phyloP scores from a whole-genome alignment of 2,329 filamentous ascomycete species.

The Arthroderma sp. region DNA sequence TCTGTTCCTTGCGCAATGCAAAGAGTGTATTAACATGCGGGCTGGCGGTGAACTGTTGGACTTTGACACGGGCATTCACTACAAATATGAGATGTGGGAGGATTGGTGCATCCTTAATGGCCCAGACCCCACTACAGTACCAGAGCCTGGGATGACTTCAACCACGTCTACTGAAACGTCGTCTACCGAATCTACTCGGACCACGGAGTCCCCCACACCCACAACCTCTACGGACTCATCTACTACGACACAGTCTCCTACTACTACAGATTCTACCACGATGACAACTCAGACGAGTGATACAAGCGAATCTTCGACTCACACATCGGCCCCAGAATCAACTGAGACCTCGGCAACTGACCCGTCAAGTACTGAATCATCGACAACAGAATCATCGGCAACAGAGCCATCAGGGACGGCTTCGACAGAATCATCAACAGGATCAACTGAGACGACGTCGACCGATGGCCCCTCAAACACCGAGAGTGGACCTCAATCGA shows the following conservation, averaged over 20 bases:
- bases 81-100: not conserved
- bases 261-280: not conserved
- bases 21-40: not conserved
- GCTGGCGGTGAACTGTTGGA: not conserved
- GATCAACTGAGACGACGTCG: not conserved
- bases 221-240: not conserved
- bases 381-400: not conserved
- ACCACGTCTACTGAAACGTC: not conserved
- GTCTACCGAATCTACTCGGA: not conserved
- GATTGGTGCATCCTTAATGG: not conserved
- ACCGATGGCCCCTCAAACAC: not conserved
- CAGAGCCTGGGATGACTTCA: slow-evolving; percentile 4
- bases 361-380: not conserved
- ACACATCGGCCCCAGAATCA: not conserved
- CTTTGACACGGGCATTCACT: not conserved
- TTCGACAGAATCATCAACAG: not conserved
- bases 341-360: not conserved
- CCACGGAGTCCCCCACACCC: not conserved
- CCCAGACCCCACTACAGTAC: not conserved
- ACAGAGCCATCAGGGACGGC: not conserved
- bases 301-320: not conserved
- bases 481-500: not conserved
- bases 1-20: not conserved
- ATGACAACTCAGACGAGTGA: not conserved
- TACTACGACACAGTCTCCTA: not conserved